Percentiles rank a stretch among this genome's conserved stretches.
phyloP scores from a whole-genome alignment of 2,329 filamentous ascomycete species.

The Clonostachys rhizophaga region DNA sequence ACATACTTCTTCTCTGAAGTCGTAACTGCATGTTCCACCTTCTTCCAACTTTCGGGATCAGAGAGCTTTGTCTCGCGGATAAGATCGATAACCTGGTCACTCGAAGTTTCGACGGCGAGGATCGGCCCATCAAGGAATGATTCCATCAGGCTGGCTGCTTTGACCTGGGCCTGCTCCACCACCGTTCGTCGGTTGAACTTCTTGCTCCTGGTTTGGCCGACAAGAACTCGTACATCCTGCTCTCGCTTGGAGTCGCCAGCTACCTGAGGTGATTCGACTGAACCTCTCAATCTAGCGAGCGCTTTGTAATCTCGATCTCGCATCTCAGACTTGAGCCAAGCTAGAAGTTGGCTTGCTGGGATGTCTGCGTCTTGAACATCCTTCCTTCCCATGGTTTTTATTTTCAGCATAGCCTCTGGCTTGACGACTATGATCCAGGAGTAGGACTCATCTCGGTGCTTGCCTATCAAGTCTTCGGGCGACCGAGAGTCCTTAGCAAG shows the following conservation, averaged over 20 bases:
- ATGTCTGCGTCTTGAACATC: constrained; percentile 75
- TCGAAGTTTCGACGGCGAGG: constrained; percentile 77
- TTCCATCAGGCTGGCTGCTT: constrained; percentile 58
- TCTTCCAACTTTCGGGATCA: constrained; percentile 80
- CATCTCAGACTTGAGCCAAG: constrained; percentile 77
- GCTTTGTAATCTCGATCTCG: constrained; percentile 70
- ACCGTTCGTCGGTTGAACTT: constrained; percentile 87
- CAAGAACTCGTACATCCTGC: constrained; percentile 79
- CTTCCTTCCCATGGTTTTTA: constrained; percentile 72
- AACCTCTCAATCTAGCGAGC: constrained; percentile 33
- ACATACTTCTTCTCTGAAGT: constrained; percentile 78
- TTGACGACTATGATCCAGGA: constrained; percentile 90
- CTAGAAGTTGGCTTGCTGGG: constrained; percentile 65
- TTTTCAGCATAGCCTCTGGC: constrained; percentile 69
- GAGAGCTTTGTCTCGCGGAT: constrained; percentile 71
- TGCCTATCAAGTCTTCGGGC: constrained; percentile 72
- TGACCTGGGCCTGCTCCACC: constrained; percentile 69
- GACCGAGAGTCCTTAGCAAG: constrained; percentile 75
- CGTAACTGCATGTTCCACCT: constrained; percentile 72
- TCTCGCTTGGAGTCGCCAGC: constrained; percentile 35
- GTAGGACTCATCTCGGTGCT: constrained; percentile 73
- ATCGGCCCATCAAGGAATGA: constrained; percentile 75
- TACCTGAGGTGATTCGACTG: constrained; percentile 6
- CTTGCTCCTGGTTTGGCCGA: constrained; percentile 79
- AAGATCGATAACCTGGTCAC: constrained; percentile 71